A percentile compares a stretch with the other conserved stretches of the same genome.
phyloP scores from a whole-genome alignment of 495 filamentous ascomycete species.

The Podospora pseudocomata region DNA sequence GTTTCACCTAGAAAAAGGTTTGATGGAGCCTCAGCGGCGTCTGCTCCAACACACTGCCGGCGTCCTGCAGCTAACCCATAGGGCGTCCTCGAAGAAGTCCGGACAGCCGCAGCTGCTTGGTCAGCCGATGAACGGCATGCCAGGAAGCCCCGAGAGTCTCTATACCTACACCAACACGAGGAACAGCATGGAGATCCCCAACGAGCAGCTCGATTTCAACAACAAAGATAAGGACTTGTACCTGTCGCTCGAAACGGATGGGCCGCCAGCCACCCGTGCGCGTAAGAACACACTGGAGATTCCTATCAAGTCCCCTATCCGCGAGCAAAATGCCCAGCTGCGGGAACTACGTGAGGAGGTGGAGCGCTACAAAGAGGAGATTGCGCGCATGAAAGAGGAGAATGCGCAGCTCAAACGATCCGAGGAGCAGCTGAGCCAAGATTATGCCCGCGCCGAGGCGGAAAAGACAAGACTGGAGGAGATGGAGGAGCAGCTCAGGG shows the following conservation, averaged over 20 bases:
- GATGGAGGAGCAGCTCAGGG: conserved; percentile 14
- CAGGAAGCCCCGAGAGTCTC: conserved; percentile 65
- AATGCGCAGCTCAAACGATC: conserved; percentile 26
- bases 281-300: conserved; percentile 42
- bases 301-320: conserved; percentile 44
- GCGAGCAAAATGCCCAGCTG: conserved; percentile 42
- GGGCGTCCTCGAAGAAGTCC: conserved; percentile 44
- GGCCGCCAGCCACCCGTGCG: conserved; percentile 26
- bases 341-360: conserved; percentile 35
- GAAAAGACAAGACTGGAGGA: conserved; percentile 28
- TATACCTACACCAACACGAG: conserved; percentile 55
- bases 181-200: conserved; percentile 46
- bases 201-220: conserved; percentile 54
- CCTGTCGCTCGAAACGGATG: conserved; percentile 63
- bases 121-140: conserved; percentile 49
- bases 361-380: conserved; percentile 42
- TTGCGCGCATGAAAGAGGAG: conserved; percentile 38
- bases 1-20: conserved; percentile 67
- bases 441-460: conserved; percentile 8
- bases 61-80: conserved; percentile 83
- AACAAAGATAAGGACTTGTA: conserved; percentile 76
- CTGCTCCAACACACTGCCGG: conserved; percentile 89
- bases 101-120: conserved; percentile 21
- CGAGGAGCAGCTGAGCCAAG: conserved; percentile 26
- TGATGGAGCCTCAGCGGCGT: conserved; percentile 64